Percentiles rank a stretch among this genome's conserved stretches.
phyloP scores from a whole-genome alignment of 2,329 filamentous ascomycete species.

The Fusarium buharicum region DNA sequence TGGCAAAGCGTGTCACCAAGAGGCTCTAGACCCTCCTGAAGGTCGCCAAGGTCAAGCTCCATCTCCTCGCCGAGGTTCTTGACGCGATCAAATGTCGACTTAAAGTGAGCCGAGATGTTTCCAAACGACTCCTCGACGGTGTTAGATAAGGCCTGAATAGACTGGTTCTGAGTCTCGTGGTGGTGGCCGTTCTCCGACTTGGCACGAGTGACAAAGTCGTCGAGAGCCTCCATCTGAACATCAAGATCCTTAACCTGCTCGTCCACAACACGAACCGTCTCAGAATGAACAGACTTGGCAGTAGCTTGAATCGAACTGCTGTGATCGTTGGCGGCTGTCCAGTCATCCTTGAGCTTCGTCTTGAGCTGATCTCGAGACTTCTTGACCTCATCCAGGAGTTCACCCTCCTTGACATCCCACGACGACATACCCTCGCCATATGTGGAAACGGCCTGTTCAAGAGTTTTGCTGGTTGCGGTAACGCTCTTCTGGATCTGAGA shows the following conservation, averaged over 20 bases:
- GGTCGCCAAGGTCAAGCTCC: constrained; percentile 65
- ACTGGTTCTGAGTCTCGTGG: constrained; percentile 74
- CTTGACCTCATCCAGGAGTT: constrained; percentile 75
- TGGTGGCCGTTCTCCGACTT: constrained; percentile 82
- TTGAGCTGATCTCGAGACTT: constrained; percentile 82
- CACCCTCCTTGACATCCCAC: constrained; percentile 76
- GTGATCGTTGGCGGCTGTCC: constrained; percentile 80
- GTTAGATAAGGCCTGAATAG: constrained; percentile 71
- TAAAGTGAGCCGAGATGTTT: constrained; percentile 76
- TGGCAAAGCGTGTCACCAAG: constrained; percentile 70
- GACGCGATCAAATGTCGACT: constrained; percentile 73
- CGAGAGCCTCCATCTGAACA: constrained; percentile 87
- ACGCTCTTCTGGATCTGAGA: constrained; percentile 72
- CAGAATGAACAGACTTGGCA: constrained; percentile 87
- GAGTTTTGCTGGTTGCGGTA: constrained; percentile 66
- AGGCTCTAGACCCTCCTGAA: constrained; percentile 70
- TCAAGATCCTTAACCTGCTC: constrained; percentile 88
- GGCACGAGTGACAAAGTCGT: constrained; percentile 88
- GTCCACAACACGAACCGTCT: constrained; percentile 89
- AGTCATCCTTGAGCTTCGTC: constrained; percentile 85
- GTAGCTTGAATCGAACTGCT: constrained; percentile 85
- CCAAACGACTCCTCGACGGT: constrained; percentile 79
- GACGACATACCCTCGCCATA: constrained; percentile 78
- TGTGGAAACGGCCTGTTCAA: constrained; percentile 72
- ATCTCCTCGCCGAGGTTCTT: constrained; percentile 76